These are phyloP conservation scores for Penicillium salamii DNA, from an alignment of 495 filamentous ascomycete genomes.

Conservation along the genomic window DNA sequence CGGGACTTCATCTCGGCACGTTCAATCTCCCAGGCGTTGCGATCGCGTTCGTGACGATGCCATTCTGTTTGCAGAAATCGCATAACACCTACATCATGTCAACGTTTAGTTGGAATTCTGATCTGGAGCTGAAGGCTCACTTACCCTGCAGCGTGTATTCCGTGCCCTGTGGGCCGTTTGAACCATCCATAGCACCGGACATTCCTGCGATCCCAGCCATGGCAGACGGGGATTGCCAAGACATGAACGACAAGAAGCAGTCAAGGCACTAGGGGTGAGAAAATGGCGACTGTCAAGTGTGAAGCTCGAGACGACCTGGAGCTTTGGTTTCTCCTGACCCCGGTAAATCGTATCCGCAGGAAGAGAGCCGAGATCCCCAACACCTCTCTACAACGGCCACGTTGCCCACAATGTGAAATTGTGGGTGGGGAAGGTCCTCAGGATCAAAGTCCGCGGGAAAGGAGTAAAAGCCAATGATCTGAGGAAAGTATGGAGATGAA, in stretches of 20 bases:
- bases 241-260: slow-evolving; percentile 39
- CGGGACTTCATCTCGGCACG: slow-evolving; percentile 98
- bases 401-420: slow-evolving; percentile 20
- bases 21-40: slow-evolving; percentile 99
- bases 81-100: slow-evolving; percentile 75
- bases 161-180: slow-evolving; percentile 73
- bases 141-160: slow-evolving; percentile 97
- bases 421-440: neutral
- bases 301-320: slow-evolving; percentile 3
- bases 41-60: slow-evolving; percentile 96
- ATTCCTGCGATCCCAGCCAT: slow-evolving; percentile 65
- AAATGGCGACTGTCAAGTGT: neutral
- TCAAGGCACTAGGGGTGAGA: neutral
- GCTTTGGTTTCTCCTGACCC: slow-evolving; percentile 28
- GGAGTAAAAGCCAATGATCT: slow-evolving; percentile 16
- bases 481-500: slow-evolving; percentile 8
- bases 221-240: slow-evolving; percentile 60
- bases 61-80: slow-evolving; percentile 98
- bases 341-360: slow-evolving; percentile 17
- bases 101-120: too few species aligned
- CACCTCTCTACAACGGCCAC: slow-evolving; percentile 19
- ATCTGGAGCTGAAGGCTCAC: slow-evolving; percentile 15
- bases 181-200: slow-evolving; percentile 50
- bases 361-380: slow-evolving; percentile 18
- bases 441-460: neutral